A percentile compares a stretch with the other conserved stretches of the same genome.
These are phyloP conservation scores for Chrysanthemum makinoi DNA, from an alignment of 129 eudicot genomes.

Conservation along the genomic window DNA sequence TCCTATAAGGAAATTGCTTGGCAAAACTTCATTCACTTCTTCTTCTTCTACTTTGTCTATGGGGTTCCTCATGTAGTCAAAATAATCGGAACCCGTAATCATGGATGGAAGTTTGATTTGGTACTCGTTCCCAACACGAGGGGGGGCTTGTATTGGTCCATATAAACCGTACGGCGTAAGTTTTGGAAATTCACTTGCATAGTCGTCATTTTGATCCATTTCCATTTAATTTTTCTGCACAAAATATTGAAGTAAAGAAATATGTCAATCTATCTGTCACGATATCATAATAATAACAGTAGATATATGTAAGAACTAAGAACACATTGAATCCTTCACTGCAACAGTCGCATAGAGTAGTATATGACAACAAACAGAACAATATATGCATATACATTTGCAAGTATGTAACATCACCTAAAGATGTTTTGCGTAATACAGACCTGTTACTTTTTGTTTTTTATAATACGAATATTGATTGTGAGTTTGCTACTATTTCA, in stretches of 20 bases:
- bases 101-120: conserved; percentile 57
- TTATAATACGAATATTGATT: too few species aligned
- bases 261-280: not conserved
- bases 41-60: conserved; percentile 29
- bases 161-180: conserved; percentile 33
- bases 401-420: too few species aligned
- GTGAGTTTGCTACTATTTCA: too few species aligned
- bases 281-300: not conserved
- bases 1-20: too few species aligned
- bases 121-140: conserved; percentile 59
- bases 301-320: not conserved
- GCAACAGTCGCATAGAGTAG: not conserved
- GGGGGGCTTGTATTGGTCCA: conserved; percentile 31
- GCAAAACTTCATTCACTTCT: too few species aligned
- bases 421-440: too few species aligned
- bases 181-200: conserved; percentile 23
- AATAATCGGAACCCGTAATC: conserved; percentile 23
- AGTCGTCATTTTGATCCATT: conserved; percentile 39
- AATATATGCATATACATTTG: too few species aligned
- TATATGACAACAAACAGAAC: not conserved
- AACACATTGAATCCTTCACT: not conserved
- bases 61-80: conserved; percentile 29
- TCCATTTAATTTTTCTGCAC: conserved; percentile 44
- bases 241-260: conserved; percentile 5
- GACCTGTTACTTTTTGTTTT: too few species aligned